A percentile compares a stretch with the other conserved stretches of the same genome.
Conservation (phyloP, 192 early-diverging fungal species). For the Polychytrium aggregatum region DNA sequence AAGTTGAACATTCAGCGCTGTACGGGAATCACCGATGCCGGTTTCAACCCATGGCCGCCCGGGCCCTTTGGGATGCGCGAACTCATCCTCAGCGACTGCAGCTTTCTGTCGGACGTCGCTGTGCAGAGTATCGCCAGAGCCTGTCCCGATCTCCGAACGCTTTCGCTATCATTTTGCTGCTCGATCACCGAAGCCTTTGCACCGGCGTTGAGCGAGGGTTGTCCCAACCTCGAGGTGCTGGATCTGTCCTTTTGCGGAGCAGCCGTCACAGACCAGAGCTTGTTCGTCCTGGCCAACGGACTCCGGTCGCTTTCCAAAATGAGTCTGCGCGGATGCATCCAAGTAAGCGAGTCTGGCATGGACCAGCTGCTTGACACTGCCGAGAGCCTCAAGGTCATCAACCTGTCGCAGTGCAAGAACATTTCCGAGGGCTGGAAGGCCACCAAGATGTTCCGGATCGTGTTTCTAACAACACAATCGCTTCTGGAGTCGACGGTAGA, state of each 20-base stretch:
- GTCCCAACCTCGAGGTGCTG: slow-evolving; percentile 34
- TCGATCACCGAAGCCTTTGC: slow-evolving; percentile 52
- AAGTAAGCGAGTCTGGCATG: slow-evolving; percentile 26
- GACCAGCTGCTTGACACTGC: slow-evolving; percentile 3
- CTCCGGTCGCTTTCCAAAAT: slow-evolving; percentile 31
- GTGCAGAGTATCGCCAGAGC: slow-evolving; percentile 36
- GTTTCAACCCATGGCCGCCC: slow-evolving; percentile 23
- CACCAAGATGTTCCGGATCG: slow-evolving; percentile 35
- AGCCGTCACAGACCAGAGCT: slow-evolving; percentile 54
- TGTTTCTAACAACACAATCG: slow-evolving; percentile 16
- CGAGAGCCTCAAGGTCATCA: slow-evolving; percentile 2
- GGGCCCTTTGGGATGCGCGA: slow-evolving; percentile 30
- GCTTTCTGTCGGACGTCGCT: slow-evolving; percentile 59
- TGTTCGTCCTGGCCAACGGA: slow-evolving; percentile 26
- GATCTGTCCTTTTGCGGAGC: slow-evolving; percentile 62
- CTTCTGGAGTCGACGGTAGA: too few species aligned
- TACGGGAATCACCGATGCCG: slow-evolving; percentile 58
- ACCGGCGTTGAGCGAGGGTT: slow-evolving; percentile 20
- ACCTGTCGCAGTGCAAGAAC: slow-evolving; percentile 23
- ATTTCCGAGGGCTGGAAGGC: too few species aligned
- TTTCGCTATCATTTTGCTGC: slow-evolving; percentile 68
- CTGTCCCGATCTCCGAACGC: slow-evolving; percentile 39
- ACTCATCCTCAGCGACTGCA: slow-evolving; percentile 60
- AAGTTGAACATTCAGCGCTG: slow-evolving; percentile 63
- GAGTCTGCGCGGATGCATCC: slow-evolving; percentile 42